phyloP scores from a whole-genome alignment of 1,284 basidiomycete genomes.

The Bondarzewia mesenterica region DNA sequence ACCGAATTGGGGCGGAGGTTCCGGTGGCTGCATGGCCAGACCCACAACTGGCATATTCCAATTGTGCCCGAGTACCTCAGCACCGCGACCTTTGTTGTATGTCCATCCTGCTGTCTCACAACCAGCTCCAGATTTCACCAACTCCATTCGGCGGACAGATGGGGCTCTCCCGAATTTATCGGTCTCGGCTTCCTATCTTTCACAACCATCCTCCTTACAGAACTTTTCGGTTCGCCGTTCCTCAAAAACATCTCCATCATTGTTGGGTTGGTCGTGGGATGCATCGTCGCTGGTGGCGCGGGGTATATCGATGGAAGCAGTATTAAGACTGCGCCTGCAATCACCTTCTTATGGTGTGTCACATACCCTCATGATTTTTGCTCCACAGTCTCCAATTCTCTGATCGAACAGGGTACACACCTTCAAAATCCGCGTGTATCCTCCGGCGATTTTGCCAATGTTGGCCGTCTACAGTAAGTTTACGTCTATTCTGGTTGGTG shows the following conservation, averaged over 20 bases:
- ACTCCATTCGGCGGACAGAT: slow-evolving; percentile 26
- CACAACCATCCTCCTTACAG: slow-evolving; percentile 66
- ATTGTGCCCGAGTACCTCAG: slow-evolving; percentile 62
- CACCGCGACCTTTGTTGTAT: slow-evolving; percentile 46
- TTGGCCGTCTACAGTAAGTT: slow-evolving; percentile 66
- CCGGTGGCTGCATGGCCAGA: slow-evolving; percentile 54
- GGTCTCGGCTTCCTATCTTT: slow-evolving; percentile 84
- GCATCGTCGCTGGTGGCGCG: slow-evolving; percentile 68
- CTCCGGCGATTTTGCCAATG: slow-evolving; percentile 78
- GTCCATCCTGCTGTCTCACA: slow-evolving; percentile 6
- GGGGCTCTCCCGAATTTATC: slow-evolving; percentile 78
- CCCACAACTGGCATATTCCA: slow-evolving; percentile 58
- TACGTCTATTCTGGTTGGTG: slow-evolving; percentile 1
- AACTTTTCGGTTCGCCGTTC: slow-evolving; percentile 78
- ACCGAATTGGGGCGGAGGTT: slow-evolving; percentile 78
- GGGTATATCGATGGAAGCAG: slow-evolving; percentile 65
- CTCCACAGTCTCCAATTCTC: too few relatives aligned
- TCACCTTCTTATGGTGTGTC: slow-evolving; percentile 70
- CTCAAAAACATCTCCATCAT: slow-evolving; percentile 74
- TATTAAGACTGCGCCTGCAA: slow-evolving; percentile 60
- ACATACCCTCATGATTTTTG: too few relatives aligned
- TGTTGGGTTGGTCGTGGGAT: slow-evolving; percentile 67
- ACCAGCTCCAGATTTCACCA: too few relatives aligned
- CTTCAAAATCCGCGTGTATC: slow-evolving; percentile 75
- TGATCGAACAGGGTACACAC: slow-evolving; percentile 52